Conservation (phyloP, 805 yeast genomes). For the Yamadazyma takamatsuzukensis region DNA sequence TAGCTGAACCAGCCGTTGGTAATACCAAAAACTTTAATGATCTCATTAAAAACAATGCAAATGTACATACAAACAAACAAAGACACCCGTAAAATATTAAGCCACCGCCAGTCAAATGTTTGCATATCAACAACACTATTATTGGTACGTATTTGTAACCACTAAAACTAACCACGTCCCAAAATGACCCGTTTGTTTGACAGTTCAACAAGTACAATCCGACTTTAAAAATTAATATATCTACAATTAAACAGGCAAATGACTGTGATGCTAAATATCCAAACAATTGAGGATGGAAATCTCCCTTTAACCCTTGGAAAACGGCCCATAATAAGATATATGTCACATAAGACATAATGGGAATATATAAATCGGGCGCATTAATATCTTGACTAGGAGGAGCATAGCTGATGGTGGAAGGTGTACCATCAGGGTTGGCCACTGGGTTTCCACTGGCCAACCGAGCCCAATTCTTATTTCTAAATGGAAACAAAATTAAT, state of each 20-base stretch:
- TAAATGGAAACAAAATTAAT: slow-evolving; percentile 81
- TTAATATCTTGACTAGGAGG: slow-evolving; percentile 84
- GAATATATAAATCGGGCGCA: slow-evolving; percentile 95
- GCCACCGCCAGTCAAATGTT: slow-evolving; percentile 38
- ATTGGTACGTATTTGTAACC: slow-evolving; percentile 93
- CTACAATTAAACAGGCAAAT: slow-evolving; percentile 74
- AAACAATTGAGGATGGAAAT: slow-evolving; percentile 88
- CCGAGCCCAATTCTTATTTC: slow-evolving; percentile 80
- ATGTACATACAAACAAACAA: slow-evolving; percentile 30
- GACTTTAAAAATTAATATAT: slow-evolving; percentile 68
- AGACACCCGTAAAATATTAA: slow-evolving; percentile 35
- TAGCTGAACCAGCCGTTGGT: slow-evolving; percentile 46
- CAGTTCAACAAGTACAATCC: slow-evolving; percentile 80
- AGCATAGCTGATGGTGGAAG: slow-evolving; percentile 42
- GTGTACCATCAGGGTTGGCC: slow-evolving; percentile 10
- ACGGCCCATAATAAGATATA: slow-evolving; percentile 82
- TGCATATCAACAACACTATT: slow-evolving; percentile 52
- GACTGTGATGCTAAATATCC: slow-evolving; percentile 87
- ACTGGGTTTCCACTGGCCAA: slow-evolving; percentile 20
- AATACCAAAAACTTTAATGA: slow-evolving; percentile 66
- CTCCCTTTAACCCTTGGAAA: slow-evolving; percentile 80
- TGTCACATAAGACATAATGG: slow-evolving; percentile 88
- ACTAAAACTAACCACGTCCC: slow-evolving; percentile 84
- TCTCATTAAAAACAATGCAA: slow-evolving; percentile 61
- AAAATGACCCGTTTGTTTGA: slow-evolving; percentile 53